Evolutionary conservation across 768 basidiomycete genomes (phyloP), one percentile per base, ranked within the genome.

Genomic region (Melanogaster broomeanus): DNA sequence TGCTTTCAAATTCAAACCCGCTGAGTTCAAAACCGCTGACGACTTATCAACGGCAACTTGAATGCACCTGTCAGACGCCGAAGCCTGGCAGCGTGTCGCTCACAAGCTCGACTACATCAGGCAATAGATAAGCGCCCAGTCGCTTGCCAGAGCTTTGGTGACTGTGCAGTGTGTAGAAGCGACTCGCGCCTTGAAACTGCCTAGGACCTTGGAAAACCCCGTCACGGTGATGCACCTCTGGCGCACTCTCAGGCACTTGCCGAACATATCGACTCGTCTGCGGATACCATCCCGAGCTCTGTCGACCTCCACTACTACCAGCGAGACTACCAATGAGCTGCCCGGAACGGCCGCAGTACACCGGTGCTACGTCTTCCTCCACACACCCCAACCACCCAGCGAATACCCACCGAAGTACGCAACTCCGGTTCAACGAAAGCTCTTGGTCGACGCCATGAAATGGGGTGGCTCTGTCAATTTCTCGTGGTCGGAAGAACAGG

Each of bases 381-480:
- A 83, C 60, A 69, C 81, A 3, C 58, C 66, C 1, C 60, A 72
- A 6, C 75, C 83, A 6, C 84, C 84, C 0, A 59, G 72, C 9
- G 45, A 63, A 11, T 85, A 81, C 56, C 78, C 84, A 2, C 59
- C 76, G 28, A 74, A 74, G 19, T 63, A 75, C 25, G 66, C 74
- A 2, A 80, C 83, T 0, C 70, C 77, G 2, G 52, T 87, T 1
- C 80, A 82, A 38, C 73, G 77, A 16, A 76, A 72, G 10, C 69
- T 88, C 33, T 76, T 77, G 49, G 63, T 77, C 10, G 70, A 70
- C 18, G 70, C 72, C 7, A 59, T 64, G 28, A 69, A 71, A 59
- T 81, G 75, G 75, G 80, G 81, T 7, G 83, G 78, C 6, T 53
- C 77, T 3, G 81, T 84, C 55, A 88, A 88, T 64, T 82, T 85